Base-by-base conservation (phyloP, 2,329 filamentous ascomycete species). In the Tricladium varicosporioides region DNA sequence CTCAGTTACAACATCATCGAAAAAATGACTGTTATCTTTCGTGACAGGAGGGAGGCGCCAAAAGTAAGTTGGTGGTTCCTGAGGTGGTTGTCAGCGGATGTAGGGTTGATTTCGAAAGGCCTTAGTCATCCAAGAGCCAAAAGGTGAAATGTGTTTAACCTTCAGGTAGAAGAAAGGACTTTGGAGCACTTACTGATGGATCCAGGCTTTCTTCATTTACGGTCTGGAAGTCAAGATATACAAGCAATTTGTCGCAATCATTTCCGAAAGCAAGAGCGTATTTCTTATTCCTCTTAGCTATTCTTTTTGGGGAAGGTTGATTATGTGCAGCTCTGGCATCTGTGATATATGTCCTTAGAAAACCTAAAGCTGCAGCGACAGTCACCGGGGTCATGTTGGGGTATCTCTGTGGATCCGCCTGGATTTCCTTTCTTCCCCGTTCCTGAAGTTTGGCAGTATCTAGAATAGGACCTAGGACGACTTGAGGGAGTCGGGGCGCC, bases 181-280 rank as follows among this genome's bases (percentile, higher is more conserved):
- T 27, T 46, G 47, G 19, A 58, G 55, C 36, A 70, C 75, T 56
- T 64, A 79, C 78, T 60, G 74, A 72, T 36, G 68, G 63, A 5
- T 67, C 58, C 2, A 51, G 32, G 2, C 60, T 63, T 5, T 68
- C 67, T 7, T 72, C 73, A 14, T 71, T 65, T 14, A 65, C 60
- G 46, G 70, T 72, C 22, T 66, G 73, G 65, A 89, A 89, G 1
- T 81, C 84, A 33, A 88, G 67, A 47, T 77, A 79, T 54, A 78
- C 73, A 15, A 89, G 72, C 27, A 89, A 68, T 10, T 76, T 73
- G 61, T 78, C 76, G 67, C 85, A 89, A 49, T 86, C 83, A 44
- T 78, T 73, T 9, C 83, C 85, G 68, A 88, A 87, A 1, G 80
- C 80, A 59, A 83, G 76, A 64, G 83, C 75, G 62, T 87, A 89